Percentiles rank a stretch among this genome's conserved stretches.
Evolutionary conservation across 2,329 filamentous ascomycete genomes (phyloP).

Genomic region (Fusarium bulbicola): DNA sequence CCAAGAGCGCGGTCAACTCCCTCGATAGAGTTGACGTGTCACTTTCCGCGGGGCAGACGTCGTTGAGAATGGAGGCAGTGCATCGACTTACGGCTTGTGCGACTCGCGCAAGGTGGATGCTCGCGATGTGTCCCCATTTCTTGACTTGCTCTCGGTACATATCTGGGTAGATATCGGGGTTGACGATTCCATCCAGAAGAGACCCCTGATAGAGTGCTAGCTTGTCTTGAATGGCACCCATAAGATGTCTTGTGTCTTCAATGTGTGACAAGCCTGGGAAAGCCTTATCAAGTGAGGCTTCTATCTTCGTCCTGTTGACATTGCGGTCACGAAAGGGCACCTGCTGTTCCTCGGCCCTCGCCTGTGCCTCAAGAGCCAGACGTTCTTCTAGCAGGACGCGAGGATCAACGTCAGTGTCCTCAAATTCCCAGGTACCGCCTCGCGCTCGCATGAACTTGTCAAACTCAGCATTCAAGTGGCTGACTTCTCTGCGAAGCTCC

Average conservation of each 20-base stretch:
- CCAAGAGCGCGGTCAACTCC: constrained; percentile 18
- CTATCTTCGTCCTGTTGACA: neutral
- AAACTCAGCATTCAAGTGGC: constrained; percentile 38
- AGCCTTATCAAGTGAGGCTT: neutral
- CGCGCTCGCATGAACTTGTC: constrained; percentile 37
- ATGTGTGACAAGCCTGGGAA: constrained; percentile 7
- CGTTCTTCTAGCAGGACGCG: neutral
- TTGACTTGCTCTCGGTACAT: constrained; percentile 46
- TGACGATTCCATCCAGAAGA: constrained; percentile 46
- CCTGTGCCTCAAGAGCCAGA: neutral
- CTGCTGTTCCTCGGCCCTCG: neutral
- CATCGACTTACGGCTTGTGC: constrained; percentile 23
- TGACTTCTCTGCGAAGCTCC: constrained; percentile 41
- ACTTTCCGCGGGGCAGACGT: constrained; percentile 23
- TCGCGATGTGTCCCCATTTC: constrained; percentile 44
- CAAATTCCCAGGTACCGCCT: constrained; percentile 43
- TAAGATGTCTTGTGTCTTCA: neutral
- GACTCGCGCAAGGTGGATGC: constrained; percentile 38
- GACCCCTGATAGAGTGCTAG: constrained; percentile 42
- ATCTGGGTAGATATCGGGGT: constrained; percentile 43
- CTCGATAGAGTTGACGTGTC: constrained; percentile 23
- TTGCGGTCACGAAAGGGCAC: neutral
- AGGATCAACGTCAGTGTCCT: constrained; percentile 35
- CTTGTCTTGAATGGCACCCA: constrained; percentile 36
- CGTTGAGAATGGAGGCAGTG: constrained; percentile 21